Conservation (phyloP, 331 rosid genomes). For the Malus hybrid region DNA sequence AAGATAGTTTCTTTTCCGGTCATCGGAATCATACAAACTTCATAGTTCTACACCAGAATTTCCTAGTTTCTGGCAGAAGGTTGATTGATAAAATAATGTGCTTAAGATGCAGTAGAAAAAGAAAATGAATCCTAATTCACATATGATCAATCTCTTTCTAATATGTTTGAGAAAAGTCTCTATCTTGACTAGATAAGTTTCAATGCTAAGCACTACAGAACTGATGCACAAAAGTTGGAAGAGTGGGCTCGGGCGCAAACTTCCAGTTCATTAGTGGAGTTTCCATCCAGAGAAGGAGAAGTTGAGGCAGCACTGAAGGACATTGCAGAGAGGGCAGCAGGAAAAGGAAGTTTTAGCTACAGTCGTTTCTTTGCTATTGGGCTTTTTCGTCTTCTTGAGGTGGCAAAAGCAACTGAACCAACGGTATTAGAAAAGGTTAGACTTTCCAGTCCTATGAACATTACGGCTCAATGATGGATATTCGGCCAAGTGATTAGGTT, state of each 20-base stretch:
- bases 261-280: conserved; percentile 60
- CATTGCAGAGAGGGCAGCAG: conserved; percentile 70
- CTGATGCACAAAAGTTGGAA: conserved; percentile 79
- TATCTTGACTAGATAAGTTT: conserved; percentile 16
- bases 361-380: conserved; percentile 95
- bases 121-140: not conserved
- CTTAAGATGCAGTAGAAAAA: not conserved
- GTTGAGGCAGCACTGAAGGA: conserved; percentile 69
- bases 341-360: conserved; percentile 74
- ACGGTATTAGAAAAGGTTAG: conserved; percentile 78
- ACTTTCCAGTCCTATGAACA: not conserved
- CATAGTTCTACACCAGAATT: not conserved
- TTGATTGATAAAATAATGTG: not conserved
- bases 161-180: conserved; percentile 18
- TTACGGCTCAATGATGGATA: not conserved
- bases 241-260: conserved; percentile 86
- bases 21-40: not conserved
- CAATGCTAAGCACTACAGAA: conserved; percentile 35
- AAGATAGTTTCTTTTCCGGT: not conserved
- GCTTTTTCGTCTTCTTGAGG: conserved; percentile 84
- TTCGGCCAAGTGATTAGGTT: not conserved
- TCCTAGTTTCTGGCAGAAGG: not conserved
- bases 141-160: conserved; percentile 6
- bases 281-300: conserved; percentile 81
- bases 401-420: conserved; percentile 86